Conservation (phyloP, 108 stramenopile genomes). For the Discostella pseudostelligera region DNA sequence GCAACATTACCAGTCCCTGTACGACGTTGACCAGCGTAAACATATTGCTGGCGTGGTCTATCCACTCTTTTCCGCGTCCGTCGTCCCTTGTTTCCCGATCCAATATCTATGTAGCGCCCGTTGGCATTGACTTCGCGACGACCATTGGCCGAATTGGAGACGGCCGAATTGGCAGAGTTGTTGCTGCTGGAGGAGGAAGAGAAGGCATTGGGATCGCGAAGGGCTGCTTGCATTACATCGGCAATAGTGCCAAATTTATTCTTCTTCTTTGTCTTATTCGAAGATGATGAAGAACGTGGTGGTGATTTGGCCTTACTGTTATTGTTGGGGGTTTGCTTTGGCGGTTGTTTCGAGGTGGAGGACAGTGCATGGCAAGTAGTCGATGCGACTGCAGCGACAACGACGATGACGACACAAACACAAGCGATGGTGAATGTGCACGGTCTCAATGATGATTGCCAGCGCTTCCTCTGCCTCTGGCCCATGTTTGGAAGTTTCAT, state of each 20-base stretch:
- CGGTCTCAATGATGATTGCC: too few species aligned
- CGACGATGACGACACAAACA: too few species aligned
- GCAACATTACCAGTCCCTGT: constrained; percentile 2
- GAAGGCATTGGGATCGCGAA: constrained; percentile 26
- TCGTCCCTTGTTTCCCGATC: constrained; percentile 32
- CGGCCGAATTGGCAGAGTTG: constrained; percentile 7
- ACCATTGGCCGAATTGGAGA: too few species aligned
- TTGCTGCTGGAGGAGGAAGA: not conserved
- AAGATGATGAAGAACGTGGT: not conserved
- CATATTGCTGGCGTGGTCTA: constrained; percentile 63
- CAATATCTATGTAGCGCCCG: constrained; percentile 1
- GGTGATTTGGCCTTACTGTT: not conserved
- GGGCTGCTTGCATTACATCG: constrained; percentile 34
- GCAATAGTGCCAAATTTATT: constrained; percentile 29
- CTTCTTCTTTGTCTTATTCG: not conserved
- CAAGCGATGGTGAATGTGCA: too few species aligned
- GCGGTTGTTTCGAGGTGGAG: not conserved
- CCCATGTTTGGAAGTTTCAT: too few species aligned
- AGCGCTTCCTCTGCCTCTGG: too few species aligned
- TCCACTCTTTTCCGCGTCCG: constrained; percentile 64
- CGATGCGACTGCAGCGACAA: too few species aligned
- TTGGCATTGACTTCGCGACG: constrained; percentile 15
- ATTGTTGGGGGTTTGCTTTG: constrained; percentile 1
- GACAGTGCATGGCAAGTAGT: too few species aligned
- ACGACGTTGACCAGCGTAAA: constrained; percentile 62